Conservation (phyloP, 768 basidiomycete genomes). For the Fibroporia radiculosa region DNA sequence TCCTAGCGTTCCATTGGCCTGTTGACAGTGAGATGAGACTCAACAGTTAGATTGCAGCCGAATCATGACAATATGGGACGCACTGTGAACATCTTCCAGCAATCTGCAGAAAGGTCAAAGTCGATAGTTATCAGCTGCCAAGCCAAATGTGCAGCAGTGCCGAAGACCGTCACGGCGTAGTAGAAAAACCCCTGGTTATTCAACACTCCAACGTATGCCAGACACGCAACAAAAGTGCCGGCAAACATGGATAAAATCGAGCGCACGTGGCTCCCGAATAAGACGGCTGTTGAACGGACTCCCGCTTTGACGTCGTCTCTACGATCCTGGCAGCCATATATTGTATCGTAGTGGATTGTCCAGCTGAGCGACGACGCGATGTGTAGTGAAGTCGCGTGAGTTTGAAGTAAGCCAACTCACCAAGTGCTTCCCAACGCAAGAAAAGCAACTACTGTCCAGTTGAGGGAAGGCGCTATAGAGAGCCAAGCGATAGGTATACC, state of each 20-base stretch:
- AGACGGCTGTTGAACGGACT: slow-evolving; percentile 67
- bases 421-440: slow-evolving; percentile 15
- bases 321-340: slow-evolving; percentile 76
- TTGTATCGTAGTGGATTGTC: slow-evolving; percentile 50
- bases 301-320: slow-evolving; percentile 64
- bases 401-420: slow-evolving; percentile 8
- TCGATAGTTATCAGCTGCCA: slow-evolving; percentile 19
- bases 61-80: neutral
- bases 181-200: slow-evolving; percentile 19
- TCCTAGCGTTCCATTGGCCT: slow-evolving; percentile 1
- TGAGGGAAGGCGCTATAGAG: slow-evolving; percentile 23
- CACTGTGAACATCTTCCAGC: slow-evolving; percentile 11
- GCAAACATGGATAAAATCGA: slow-evolving; percentile 50
- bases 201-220: slow-evolving; percentile 45
- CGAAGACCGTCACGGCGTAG: slow-evolving; percentile 11
- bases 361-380: slow-evolving; percentile 21
- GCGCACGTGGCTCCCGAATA: slow-evolving; percentile 57
- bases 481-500: slow-evolving; percentile 34
- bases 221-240: slow-evolving; percentile 40
- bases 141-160: slow-evolving; percentile 15
- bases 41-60: neutral
- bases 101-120: slow-evolving; percentile 15
- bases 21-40: neutral
- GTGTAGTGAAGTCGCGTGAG: slow-evolving; percentile 6
- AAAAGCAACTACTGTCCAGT: slow-evolving; percentile 15